Evolutionary conservation across 495 filamentous ascomycete species (phyloP), one percentile per base, ranked within the genome.

Genomic region (Penicillium lividum): DNA sequence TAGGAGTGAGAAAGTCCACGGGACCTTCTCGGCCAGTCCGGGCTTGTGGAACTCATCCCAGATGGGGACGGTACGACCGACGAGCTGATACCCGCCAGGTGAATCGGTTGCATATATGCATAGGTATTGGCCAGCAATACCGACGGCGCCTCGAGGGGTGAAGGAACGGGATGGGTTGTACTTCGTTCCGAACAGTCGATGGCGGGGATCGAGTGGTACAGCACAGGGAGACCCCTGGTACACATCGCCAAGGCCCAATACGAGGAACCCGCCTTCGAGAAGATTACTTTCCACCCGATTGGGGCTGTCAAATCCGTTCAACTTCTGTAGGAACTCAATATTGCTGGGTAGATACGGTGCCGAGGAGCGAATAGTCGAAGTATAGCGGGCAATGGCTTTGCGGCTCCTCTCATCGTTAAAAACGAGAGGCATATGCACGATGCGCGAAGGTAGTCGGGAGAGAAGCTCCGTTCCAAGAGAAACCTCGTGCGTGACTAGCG

Each of bases 151-250:
- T 31, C 43, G 40, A 22, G 60, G 60, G 1, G 60, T 62, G 15
- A 53, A 62, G 3, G 56, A 53, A 28, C 60, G 54, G 28, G 40
- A 58, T 7, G 60, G 60, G 44, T 59, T 62, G 31, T 53, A 53
- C 50, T 62, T 62, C 31, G 48, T 57, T 40, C 55, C 56, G 30
- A 43, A 47, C 3, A 54, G 18, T 31, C 48, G 60, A 28, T 58
- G 55, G 3, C 60, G 54, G 7, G 60, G 60, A 43, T 62, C 60
- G 3, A 53, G 36, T 7, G 60, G 60, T 4, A 62, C 22, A 9
- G 51, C 51, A 40, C 51, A 53, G 11, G 51, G 51, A 28, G 51
- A 53, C 25, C 51, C 54, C 25, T 57, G 42, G 46, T 57, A 57
- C 45, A 57, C 54, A 50, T 57, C 54, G 9, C 54, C 54, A 50